Base-by-base conservation (phyloP, 352 stramenopile species). In the Pythium angustatum region DNA sequence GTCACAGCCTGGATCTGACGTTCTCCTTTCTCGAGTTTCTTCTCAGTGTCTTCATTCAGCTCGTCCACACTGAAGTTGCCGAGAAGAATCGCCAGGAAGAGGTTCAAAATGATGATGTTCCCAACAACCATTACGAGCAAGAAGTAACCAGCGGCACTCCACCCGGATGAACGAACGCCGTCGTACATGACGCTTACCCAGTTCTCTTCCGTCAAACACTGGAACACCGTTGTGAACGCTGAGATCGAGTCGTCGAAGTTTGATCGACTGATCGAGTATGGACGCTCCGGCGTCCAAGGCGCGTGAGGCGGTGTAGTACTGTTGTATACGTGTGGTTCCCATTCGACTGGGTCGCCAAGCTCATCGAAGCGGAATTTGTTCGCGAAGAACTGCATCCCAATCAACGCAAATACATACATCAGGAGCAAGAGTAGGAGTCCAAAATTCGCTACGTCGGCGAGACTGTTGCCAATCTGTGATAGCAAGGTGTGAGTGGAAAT, bases 111-210 rank as follows among this genome's bases (percentile, higher is more conserved):
- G 59, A 94, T 87, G 73, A 96, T 96, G 30, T 86, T 81, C 31
- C 87, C 85, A 28, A 96, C 69, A 0, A 97, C 59, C 68, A 97
- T 79, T 8, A 82, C 73, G 10, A 64, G 27, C 19, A 94, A 14
- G 45, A 93, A 90, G 62, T 91, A 96, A 19, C 80, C 5, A 6
- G 71, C 50, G 14, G 72, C 73, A 22, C 33, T 53, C 70, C 68
- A 79, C 26, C 71, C 72, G 11, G 63, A 75, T 5, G 78, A 74
- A 22, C 75, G 85, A 64, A 88, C 79, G 26, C 75, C 78, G 58
- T 94, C 79, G 57, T 92, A 91, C 85, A 97, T 92, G 17, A 96
- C 77, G 27, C 72, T 70, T 64, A 94, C 93, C 90, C 88, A 97
- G 72, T 91, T 90, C 53, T 97, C 90, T 56, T 90, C 87, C 0